Base-by-base conservation (phyloP, 2,329 filamentous ascomycete species). In the Pseudogymnoascus sp. region DNA sequence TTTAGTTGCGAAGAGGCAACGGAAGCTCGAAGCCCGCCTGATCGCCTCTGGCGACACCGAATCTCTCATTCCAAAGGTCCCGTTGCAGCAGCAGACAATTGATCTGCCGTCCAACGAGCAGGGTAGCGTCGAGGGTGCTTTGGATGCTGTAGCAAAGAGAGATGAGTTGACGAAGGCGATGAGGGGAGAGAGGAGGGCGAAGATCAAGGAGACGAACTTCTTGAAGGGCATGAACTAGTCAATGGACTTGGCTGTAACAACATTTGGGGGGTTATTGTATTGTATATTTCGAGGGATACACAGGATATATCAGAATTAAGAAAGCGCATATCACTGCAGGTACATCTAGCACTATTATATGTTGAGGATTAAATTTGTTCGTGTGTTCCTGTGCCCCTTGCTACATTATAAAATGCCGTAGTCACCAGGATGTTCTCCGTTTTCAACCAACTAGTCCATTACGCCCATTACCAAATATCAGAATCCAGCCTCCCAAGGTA, bases 191-290 rank as follows among this genome's bases (percentile, higher is more conserved):
- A 81, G 90, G 73, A 85, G 88, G 76, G 84, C 83, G 64, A 84
- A 82, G 76, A 95, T 95, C 72, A 93, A 93, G 84, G 90, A 95
- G 80, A 78, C 77, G 73, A 95, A 95, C 78, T 95, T 92, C 82
- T 83, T 95, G 76, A 90, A 88, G 83, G 84, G 86, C 45, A 91
- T 93, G 88, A 86, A 80, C 78, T 64, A 63, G 62, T 33, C 35
- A 23, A 37, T 37, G 38, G 58, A 12, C 7, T 40, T 38, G 58
- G 35, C 14, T 60, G 58, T 60, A 60, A 38, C 33, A 60, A 38
- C 58, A 60, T 28, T 77, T 33, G 49, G 9, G 49, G 25, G 12
- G 11, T n/a, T 18, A 12, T 55, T 55, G 49, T 55, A 33, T 33
- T 55, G 49, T 33, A 55, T 55, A 55, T 55, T 55, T 33, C 9